Conservation (phyloP, 768 basidiomycete species). For the Erythrobasidium yunnanense region DNA sequence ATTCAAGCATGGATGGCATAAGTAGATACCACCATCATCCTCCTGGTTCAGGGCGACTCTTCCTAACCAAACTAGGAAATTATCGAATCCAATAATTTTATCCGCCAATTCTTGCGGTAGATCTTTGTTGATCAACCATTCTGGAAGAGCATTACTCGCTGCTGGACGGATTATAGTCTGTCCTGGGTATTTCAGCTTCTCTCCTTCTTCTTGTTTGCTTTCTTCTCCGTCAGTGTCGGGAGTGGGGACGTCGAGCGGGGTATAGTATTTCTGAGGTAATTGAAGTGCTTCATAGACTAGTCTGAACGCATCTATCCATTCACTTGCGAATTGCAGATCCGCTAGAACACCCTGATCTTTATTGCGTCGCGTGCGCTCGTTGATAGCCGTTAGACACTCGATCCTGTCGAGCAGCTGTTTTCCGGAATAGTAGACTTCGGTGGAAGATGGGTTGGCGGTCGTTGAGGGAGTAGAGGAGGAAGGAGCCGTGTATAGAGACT, state of each 20-base stretch:
- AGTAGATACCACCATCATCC: conserved; percentile 26
- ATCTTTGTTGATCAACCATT: conserved; percentile 14
- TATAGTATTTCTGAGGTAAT: conserved; percentile 18
- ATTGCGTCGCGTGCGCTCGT: conserved; percentile 3
- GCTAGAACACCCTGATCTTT: conserved; percentile 16
- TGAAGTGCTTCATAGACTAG: conserved; percentile 21
- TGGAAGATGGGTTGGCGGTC: not conserved
- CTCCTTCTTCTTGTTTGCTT: not conserved
- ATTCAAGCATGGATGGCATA: conserved; percentile 24
- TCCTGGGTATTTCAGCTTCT: not conserved
- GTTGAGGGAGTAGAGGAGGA: not conserved
- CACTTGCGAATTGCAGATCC: conserved; percentile 17
- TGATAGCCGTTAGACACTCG: conserved; percentile 15
- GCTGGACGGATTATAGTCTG: not conserved
- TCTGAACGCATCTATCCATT: conserved; percentile 7
- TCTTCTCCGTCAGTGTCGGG: not conserved
- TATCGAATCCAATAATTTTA: conserved; percentile 18
- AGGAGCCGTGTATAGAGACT: not conserved
- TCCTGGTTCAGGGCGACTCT: conserved; percentile 25
- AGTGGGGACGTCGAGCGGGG: not conserved
- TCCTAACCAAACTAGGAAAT: conserved; percentile 16
- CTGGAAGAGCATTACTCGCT: conserved; percentile 16
- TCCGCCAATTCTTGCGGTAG: not conserved
- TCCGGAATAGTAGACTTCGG: not conserved
- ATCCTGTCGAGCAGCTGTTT: not conserved